Base-by-base conservation (phyloP, 352 stramenopile genomes). In the Blastocystis sp. region DNA sequence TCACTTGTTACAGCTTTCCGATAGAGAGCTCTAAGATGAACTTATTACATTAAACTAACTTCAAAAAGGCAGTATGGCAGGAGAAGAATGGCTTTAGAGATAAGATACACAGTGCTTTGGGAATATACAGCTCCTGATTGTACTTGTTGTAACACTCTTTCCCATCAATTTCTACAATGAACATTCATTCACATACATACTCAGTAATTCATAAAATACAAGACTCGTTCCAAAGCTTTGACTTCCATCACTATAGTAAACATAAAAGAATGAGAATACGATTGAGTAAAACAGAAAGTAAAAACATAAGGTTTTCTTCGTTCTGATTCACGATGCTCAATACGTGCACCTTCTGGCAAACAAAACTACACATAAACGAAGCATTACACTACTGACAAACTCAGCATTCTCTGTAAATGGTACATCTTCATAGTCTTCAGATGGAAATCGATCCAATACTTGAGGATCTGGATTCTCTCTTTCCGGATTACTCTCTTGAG, bases 371-470 rank as follows among this genome's bases (percentile, higher is more conserved):
- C 22, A 33, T 35, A 33, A 7, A 22, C 33, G 5, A 0, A n/a
- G 9, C 53, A 62, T 24, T 0, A 40, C 4, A 30, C 66, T 35
- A 53, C 33, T 19, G 27, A 84, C 73, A 68, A 84, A 84, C 27
- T 84, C 73, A 15, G 73, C 73, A 84, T 84, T 84, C 73, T 84
- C 73, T n/a, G 73, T 84, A 84, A 84, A 84, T 15, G 73, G 73
- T 30, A 84, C 7, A 66, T 84, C 73, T 27, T 84, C 73, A 30
- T 84, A 84, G 68, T 84, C 73, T 0, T 33, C 37, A 17, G 33
- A 13, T 22, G 73, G 73, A 37, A 84, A 84, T 17, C 73, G 73
- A 69, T 66, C 73, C 11, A 84, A 7, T 35, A 84, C 59, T 0
- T 54, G 53, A 15, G 73, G 73, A 84, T 68, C 59, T 44, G 73